Conservation (phyloP, 306 rosid genomes). For the Prunus armeniaca region DNA sequence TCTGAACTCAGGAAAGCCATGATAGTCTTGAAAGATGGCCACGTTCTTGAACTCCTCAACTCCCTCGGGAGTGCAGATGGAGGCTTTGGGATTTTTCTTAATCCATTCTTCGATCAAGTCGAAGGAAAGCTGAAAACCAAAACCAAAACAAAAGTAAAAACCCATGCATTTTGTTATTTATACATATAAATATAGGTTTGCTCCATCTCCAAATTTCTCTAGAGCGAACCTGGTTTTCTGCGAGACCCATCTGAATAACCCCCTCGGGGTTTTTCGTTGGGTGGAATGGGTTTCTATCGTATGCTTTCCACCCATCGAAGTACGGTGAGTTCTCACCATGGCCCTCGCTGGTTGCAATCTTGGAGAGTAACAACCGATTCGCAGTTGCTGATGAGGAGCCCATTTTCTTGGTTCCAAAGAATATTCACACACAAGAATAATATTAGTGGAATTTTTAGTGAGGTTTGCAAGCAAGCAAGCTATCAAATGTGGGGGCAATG, state of each 20-base stretch:
- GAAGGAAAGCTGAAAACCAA: constrained; percentile 47
- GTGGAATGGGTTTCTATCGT: constrained; percentile 74
- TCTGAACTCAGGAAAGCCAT: constrained; percentile 72
- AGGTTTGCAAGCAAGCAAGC: background rate
- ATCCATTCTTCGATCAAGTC: constrained; percentile 74
- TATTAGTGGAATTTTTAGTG: background rate
- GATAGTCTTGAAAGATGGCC: constrained; percentile 82
- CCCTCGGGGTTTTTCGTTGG: constrained; percentile 57
- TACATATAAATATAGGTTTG: no score
- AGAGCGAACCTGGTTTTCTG: constrained; percentile 75
- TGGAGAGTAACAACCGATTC: constrained; percentile 43
- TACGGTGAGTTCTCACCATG: constrained; percentile 85
- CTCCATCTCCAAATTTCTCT: no score
- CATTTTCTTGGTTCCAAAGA: constrained; percentile 9
- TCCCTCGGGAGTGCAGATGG: constrained; percentile 79
- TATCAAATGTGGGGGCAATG: background rate
- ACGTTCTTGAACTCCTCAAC: constrained; percentile 52
- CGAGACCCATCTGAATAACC: constrained; percentile 93
- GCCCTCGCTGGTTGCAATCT: constrained; percentile 65
- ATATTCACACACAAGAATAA: background rate
- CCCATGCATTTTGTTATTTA: background rate
- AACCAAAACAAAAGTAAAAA: background rate
- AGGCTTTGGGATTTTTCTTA: constrained; percentile 62
- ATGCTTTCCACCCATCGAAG: constrained; percentile 90
- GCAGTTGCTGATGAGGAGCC: background rate